Evolutionary conservation across 306 rosid species (phyloP).

Genomic region (Malus asiatica): DNA sequence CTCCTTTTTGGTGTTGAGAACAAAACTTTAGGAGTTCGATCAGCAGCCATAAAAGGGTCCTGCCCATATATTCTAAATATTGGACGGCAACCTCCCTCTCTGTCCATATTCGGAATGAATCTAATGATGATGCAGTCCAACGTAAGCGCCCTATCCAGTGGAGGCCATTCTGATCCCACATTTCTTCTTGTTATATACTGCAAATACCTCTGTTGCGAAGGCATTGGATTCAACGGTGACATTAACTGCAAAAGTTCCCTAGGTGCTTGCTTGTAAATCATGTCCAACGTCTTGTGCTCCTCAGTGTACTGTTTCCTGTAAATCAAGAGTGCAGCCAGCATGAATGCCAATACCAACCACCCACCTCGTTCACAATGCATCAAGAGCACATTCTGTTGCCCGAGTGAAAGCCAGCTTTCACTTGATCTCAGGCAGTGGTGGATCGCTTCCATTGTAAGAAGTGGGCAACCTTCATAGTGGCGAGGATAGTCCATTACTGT

Average conservation of each 20-base stretch:
- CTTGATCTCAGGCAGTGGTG: conserved; percentile 94
- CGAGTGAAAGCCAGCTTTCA: conserved; percentile 92
- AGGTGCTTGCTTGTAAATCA: conserved; percentile 92
- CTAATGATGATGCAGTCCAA: conserved; percentile 80
- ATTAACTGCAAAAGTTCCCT: conserved; percentile 84
- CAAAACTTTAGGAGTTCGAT: conserved; percentile 78
- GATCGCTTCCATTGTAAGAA: conserved; percentile 89
- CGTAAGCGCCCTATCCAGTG: conserved; percentile 83
- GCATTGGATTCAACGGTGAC: conserved; percentile 86
- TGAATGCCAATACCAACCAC: conserved; percentile 90
- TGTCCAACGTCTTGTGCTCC: conserved; percentile 86
- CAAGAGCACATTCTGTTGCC: conserved; percentile 68
- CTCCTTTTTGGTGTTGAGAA: conserved; percentile 87
- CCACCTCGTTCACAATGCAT: conserved; percentile 96
- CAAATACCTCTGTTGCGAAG: conserved; percentile 92
- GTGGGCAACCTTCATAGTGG: conserved; percentile 90
- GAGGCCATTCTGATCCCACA: conserved; percentile 92
- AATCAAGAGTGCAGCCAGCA: conserved; percentile 88
- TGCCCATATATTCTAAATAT: conserved; percentile 91
- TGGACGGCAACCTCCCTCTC: conserved; percentile 92
- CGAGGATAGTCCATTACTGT: conserved; percentile 94
- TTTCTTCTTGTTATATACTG: conserved; percentile 92
- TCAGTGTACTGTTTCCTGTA: conserved; percentile 74
- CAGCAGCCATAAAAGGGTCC: conserved; percentile 83
- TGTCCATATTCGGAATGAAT: conserved; percentile 66